Base-by-base conservation (phyloP, 805 yeast genomes). In the Blastobotrys chiropterorum region DNA sequence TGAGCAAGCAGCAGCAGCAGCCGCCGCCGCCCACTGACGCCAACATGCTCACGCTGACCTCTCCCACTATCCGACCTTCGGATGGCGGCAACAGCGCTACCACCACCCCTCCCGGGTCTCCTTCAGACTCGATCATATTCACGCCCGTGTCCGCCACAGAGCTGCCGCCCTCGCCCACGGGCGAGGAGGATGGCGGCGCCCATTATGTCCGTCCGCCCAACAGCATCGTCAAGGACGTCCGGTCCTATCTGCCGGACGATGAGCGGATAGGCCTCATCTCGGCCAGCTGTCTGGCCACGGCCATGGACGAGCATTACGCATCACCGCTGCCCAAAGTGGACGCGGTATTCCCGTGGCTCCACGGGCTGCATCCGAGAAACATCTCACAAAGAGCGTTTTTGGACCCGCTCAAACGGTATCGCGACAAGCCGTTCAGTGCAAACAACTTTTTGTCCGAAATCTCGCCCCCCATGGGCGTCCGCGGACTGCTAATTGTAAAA, bases 311-410 rank as follows among this genome's bases (percentile, higher is more conserved):
- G 17, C 62, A 60, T 34, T 61, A 63, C 41, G 59, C 64, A 20
- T 48, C 56, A 11, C 69, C 72, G 2, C 62, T 83, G 41, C 96
- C 97, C 0, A 78, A 78, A 2, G 83, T 90, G 16, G 77, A 74
- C 20, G 62, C 62, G 8, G 79, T 90, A 76, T 90, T 90, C 60
- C 97, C 97, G 0, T 90, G 97, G 97, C 72, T 88, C 21, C 96
- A 90, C 65, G 94, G 95, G 0, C 72, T 86, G 44, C 81, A 83
- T 55, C 73, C 72, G 13, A 72, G 74, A 38, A 80, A 81, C 60
- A 70, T 74, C 42, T 78, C 83, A 20, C 85, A 81, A 60, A 67
- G 76, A 44, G 75, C 65, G 71, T 80, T 67, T 59, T 53, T 66
- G 43, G 69, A 68, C 51, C 71, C 70, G 3, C 41, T 41, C 49